These are phyloP conservation scores for Trichosporon inkin DNA, from an alignment of 1,284 basidiomycete species.

Conservation along the genomic window DNA sequence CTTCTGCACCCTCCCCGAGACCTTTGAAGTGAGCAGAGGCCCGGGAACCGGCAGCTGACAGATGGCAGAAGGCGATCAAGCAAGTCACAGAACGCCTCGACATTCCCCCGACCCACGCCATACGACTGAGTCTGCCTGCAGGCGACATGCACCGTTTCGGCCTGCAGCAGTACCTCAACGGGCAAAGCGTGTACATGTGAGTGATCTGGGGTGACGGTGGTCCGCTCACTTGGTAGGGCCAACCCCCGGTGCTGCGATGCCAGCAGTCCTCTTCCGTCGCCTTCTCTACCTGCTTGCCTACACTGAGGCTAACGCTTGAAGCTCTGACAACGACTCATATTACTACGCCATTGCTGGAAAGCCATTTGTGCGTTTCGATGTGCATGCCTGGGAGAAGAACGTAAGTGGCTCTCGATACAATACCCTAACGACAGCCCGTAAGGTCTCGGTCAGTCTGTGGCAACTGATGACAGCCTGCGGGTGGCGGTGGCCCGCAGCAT, in stretches of 20 bases:
- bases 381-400: constrained; percentile 38
- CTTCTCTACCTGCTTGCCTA: background rate
- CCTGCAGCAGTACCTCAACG: constrained; percentile 24
- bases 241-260: too few species aligned
- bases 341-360: constrained; percentile 45
- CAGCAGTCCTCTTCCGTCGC: background rate
- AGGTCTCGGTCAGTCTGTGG: too few species aligned
- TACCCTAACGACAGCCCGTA: too few species aligned
- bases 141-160: constrained; percentile 38
- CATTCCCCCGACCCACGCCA: constrained; percentile 33
- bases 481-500: too few species aligned
- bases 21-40: constrained; percentile 34
- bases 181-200: constrained; percentile 39
- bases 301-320: constrained; percentile 12
- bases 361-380: constrained; percentile 38
- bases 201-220: constrained; percentile 1
- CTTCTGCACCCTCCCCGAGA: constrained; percentile 36
- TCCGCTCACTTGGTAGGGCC: background rate
- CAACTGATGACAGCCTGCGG: too few species aligned
- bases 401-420: constrained; percentile 17
- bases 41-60: background rate
- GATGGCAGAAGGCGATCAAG: constrained; percentile 38
- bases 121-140: constrained; percentile 35
- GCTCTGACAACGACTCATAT: constrained; percentile 44
- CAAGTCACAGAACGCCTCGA: constrained; percentile 35